These are phyloP conservation scores for Zoysia matrella DNA, from an alignment of 202 grass and related monocot species.

Conservation along the genomic window DNA sequence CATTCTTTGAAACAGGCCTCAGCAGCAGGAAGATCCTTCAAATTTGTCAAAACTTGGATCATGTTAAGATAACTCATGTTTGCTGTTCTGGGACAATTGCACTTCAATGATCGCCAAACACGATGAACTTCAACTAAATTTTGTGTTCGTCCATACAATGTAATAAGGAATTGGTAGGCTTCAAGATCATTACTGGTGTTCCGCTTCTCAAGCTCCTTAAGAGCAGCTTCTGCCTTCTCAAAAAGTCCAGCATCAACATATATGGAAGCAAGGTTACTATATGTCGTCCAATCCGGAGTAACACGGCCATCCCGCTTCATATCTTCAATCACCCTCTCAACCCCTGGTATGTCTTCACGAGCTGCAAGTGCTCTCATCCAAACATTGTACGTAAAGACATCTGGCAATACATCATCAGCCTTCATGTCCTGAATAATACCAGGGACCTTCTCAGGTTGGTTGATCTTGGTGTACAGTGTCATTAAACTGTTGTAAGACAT, in stretches of 20 bases:
- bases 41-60: conserved; percentile 80
- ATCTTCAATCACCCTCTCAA: conserved; percentile 92
- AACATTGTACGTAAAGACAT: conserved; percentile 90
- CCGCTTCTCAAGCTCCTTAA: conserved; percentile 88
- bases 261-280: conserved; percentile 95
- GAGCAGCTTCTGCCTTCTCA: conserved; percentile 82
- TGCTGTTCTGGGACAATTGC: conserved; percentile 62
- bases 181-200: conserved; percentile 71
- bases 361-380: conserved; percentile 91
- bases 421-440: conserved; percentile 92
- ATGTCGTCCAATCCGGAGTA: conserved; percentile 94
- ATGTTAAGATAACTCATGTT: conserved; percentile 98
- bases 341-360: conserved; percentile 69
- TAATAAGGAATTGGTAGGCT: conserved; percentile 97
- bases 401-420: conserved; percentile 70
- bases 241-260: conserved; percentile 71
- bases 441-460: conserved; percentile 75
- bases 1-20: conserved; percentile 93
- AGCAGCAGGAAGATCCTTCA: conserved; percentile 90
- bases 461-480: conserved; percentile 76
- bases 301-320: conserved; percentile 94
- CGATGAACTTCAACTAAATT: conserved; percentile 84
- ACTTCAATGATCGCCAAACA: conserved; percentile 84
- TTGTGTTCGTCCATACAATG: conserved; percentile 73
- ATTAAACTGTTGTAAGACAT: conserved; percentile 96